These are phyloP conservation scores for Boletus rubropictus DNA, from an alignment of 768 basidiomycete species.

Conservation along the genomic window DNA sequence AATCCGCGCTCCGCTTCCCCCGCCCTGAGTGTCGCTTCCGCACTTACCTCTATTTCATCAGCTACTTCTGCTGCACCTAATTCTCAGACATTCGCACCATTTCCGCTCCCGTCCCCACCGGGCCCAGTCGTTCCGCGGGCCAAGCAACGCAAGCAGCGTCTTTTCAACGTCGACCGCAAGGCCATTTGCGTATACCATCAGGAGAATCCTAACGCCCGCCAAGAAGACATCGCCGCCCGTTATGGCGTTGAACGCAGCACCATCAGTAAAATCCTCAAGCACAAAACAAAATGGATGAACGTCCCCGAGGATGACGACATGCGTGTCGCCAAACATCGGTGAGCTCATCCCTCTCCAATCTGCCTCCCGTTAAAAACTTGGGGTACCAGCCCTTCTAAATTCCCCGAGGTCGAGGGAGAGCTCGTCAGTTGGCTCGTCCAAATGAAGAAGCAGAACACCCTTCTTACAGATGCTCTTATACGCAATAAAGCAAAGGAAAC, in stretches of 20 bases:
- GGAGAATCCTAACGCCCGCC: slow-evolving; percentile 61
- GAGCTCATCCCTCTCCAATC: slow-evolving; percentile 12
- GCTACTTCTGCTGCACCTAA: slow-evolving; percentile 27
- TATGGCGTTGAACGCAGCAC: slow-evolving; percentile 87
- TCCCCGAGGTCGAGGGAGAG: slow-evolving; percentile 66
- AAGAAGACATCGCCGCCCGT: slow-evolving; percentile 75
- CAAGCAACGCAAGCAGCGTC: slow-evolving; percentile 66
- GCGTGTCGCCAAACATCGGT: slow-evolving; percentile 69
- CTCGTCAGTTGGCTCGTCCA: slow-evolving; percentile 57
- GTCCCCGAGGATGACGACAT: slow-evolving; percentile 54
- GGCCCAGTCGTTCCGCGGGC: slow-evolving; percentile 31
- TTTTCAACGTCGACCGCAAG: slow-evolving; percentile 70
- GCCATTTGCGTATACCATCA: slow-evolving; percentile 65
- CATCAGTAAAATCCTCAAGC: slow-evolving; percentile 88
- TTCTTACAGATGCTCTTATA: slow-evolving; percentile 60
- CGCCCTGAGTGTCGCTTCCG: slow-evolving; percentile 51
- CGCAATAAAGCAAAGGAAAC: slow-evolving; percentile 65
- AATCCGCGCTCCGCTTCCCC: slow-evolving; percentile 58
- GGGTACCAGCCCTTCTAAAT: slow-evolving; percentile 62
- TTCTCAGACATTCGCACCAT: slow-evolving; percentile 27
- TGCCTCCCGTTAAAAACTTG: slow-evolving; percentile 5
- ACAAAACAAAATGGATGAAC: slow-evolving; percentile 77
- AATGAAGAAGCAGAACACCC: slow-evolving; percentile 40
- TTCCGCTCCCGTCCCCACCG: slow-evolving; percentile 26
- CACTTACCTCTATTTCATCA: slow-evolving; percentile 48